Evolutionary conservation across 306 rosid species (phyloP).

Genomic region (Arachis stenosperma): DNA sequence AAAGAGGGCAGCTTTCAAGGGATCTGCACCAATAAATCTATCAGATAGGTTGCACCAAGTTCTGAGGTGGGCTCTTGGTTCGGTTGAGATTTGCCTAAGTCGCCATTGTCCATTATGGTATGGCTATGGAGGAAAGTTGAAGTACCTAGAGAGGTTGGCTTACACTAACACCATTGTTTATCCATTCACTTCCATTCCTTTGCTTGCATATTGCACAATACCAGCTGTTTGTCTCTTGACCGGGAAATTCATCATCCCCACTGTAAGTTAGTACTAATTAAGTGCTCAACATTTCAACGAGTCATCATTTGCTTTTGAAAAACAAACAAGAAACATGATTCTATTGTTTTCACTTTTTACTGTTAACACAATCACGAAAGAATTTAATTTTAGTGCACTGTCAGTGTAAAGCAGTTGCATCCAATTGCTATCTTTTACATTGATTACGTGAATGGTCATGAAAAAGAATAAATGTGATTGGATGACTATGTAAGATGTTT

Average conservation of each 20-base stretch:
- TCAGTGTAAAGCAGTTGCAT: too few species aligned
- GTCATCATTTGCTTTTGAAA: slow-evolving; percentile 4
- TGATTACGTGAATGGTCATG: too few species aligned
- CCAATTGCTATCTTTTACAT: too few species aligned
- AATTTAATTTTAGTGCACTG: too few species aligned
- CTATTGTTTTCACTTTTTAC: too few species aligned
- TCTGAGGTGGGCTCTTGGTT: slow-evolving; percentile 60
- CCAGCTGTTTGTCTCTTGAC: slow-evolving; percentile 59
- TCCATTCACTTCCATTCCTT: slow-evolving; percentile 59
- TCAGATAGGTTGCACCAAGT: slow-evolving; percentile 62
- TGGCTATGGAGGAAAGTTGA: slow-evolving; percentile 56
- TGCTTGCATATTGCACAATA: slow-evolving; percentile 54
- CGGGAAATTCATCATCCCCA: slow-evolving; percentile 60
- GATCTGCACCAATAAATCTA: slow-evolving; percentile 58
- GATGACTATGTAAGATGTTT: too few species aligned
- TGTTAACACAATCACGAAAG: too few species aligned
- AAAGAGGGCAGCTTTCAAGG: slow-evolving; percentile 52
- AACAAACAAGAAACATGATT: not conserved
- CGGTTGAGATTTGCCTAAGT: slow-evolving; percentile 56
- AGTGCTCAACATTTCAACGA: slow-evolving; percentile 7
- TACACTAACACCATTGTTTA: slow-evolving; percentile 56
- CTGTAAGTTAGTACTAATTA: slow-evolving; percentile 39
- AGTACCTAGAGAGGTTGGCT: slow-evolving; percentile 52
- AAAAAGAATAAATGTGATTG: too few species aligned
- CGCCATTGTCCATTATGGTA: slow-evolving; percentile 63